A percentile compares a stretch with the other conserved stretches of the same genome.
Conservation (phyloP, 129 eudicot species). For the Tagetes erecta region DNA sequence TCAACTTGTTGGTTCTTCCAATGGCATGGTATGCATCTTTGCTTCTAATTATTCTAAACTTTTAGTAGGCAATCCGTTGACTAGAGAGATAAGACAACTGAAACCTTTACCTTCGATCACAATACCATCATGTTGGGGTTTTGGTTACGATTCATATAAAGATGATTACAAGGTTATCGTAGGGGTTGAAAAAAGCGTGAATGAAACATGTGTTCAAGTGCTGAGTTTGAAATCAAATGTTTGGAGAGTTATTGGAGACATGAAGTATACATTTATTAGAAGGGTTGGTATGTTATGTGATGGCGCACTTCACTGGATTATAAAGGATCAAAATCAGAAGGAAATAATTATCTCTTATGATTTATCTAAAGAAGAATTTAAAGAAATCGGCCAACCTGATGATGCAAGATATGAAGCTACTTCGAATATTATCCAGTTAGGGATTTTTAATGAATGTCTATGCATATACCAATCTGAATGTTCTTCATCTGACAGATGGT, state of each 20-base stretch:
- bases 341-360: not conserved
- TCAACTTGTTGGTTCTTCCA: constrained; percentile 6
- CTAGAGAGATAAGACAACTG: not conserved
- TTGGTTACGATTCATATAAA: not conserved
- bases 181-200: not conserved
- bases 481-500: too few relatives aligned
- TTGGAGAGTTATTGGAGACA: not conserved
- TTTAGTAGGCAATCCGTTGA: constrained; percentile 4
- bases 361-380: constrained; percentile 4
- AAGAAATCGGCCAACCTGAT: constrained; percentile 8
- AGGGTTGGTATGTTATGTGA: not conserved
- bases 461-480: too few relatives aligned
- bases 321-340: not conserved
- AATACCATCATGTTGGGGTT: not conserved
- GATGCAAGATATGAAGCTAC: not conserved
- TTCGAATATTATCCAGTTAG: not conserved
- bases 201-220: not conserved
- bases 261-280: not conserved
- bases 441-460: not conserved
- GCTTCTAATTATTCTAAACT: not conserved
- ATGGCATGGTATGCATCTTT: not conserved
- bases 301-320: not conserved
- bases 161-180: constrained; percentile 2
- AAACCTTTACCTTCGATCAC: not conserved
- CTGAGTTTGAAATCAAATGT: constrained; percentile 5